Evolutionary conservation across 2,329 filamentous ascomycete genomes (phyloP), one percentile per base, ranked within the genome.

Genomic region (Exophiala sp.): DNA sequence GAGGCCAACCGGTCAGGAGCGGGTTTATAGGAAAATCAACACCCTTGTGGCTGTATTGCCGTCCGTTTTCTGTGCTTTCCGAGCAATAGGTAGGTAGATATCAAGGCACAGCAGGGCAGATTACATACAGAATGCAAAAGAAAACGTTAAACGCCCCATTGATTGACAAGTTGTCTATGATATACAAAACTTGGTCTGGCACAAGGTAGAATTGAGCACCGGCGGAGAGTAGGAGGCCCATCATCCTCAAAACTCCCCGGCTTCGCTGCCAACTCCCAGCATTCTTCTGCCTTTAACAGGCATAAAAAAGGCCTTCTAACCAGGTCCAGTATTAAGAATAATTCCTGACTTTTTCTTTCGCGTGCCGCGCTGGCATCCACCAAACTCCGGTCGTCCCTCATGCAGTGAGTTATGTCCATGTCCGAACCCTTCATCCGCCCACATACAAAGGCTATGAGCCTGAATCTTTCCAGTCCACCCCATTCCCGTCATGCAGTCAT

Each of bases 371-470:
- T 41, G 24, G 29, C 24, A 45, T 30, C 44, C 52, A 41, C 48
- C 35, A 55, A 53, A 56, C 53, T 53, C 53, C 53, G 39, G 39
- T 56, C 53, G 38, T 56, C 47, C 42, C 53, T 52, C 53, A 50
- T 56, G 50, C 34, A 43, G 39, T 50, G 46, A 48, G 42, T n/a
- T 50, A 56, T 46, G 42, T 47, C 53, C 32, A 21, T 42, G 49
- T 53, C 43, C 41, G 34, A 18, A 13, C 19, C 34, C 9, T 53
- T 40, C 53, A 24, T 27, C 46, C 37, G 38, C 30, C 30, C 19
- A 22, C 50, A 37, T 46, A 46, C 32, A 46, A 34, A 34, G 34
- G 23, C 29, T 13, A 30, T 40, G 21, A 39, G 32, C 24, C 35
- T 27, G 34, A 35, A 24, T 30, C 46, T 14, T n/a, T 19, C 37